A percentile compares a stretch with the other conserved stretches of the same genome.
These are phyloP conservation scores for Setaria italica DNA, from an alignment of 202 grass and related monocot species.

Conservation along the genomic window DNA sequence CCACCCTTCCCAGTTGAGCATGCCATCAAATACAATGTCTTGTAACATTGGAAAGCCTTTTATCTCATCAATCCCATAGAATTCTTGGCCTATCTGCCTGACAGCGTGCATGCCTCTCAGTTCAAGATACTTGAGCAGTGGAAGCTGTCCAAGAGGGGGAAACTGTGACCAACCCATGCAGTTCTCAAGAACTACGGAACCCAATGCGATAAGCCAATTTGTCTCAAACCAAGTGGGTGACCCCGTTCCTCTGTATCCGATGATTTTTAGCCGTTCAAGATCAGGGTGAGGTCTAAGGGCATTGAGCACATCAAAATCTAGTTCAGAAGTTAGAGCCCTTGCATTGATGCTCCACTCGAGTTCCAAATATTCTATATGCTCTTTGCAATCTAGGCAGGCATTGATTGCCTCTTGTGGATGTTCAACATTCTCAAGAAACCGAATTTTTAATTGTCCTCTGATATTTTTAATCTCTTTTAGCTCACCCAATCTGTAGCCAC, in stretches of 20 bases:
- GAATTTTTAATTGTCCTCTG: constrained; percentile 38
- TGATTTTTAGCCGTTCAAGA: constrained; percentile 47
- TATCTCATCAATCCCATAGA: constrained; percentile 48
- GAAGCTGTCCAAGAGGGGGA: constrained; percentile 59
- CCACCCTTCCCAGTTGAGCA: constrained; percentile 44
- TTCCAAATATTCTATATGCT: constrained; percentile 32
- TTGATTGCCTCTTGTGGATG: constrained; percentile 37
- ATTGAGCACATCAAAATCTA: constrained; percentile 43
- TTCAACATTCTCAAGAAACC: constrained; percentile 58
- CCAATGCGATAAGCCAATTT: constrained; percentile 39
- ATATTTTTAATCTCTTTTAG: constrained; percentile 53
- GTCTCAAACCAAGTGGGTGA: constrained; percentile 57
- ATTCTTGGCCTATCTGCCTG: constrained; percentile 39
- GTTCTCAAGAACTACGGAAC: constrained; percentile 41
- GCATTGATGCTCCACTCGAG: constrained; percentile 48
- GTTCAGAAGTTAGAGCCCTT: constrained; percentile 11
- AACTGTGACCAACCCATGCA: constrained; percentile 47
- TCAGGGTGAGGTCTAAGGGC: constrained; percentile 47
- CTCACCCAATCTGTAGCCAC: constrained; percentile 48
- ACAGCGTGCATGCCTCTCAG: constrained; percentile 49
- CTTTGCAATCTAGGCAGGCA: constrained; percentile 49
- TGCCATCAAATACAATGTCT: constrained; percentile 54
- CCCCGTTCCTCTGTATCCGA: constrained; percentile 32
- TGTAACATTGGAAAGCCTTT: constrained; percentile 53
- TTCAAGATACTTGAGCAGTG: constrained; percentile 40